Evolutionary conservation across 2,329 filamentous ascomycete species (phyloP), one percentile per base, ranked within the genome.

Genomic region (Aspergillus sp.): DNA sequence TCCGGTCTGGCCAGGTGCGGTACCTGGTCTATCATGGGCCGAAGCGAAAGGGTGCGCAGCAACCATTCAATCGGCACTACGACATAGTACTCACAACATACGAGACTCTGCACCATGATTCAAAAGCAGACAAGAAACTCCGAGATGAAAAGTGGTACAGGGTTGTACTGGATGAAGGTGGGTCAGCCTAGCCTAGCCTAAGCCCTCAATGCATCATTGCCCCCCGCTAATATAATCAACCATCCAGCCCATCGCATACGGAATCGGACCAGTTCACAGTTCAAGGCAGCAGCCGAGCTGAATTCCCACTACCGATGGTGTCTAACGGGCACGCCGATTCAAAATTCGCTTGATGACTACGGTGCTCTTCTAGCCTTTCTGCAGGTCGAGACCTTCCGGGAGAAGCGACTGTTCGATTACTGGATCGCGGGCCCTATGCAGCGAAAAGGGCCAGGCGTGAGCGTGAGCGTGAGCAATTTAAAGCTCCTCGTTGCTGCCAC

Each of bases 141-240:
- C 23, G 19, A 14, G 31, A 7, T 31, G 35, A 37, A 15, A 43
- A 25, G 6, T 54, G 56, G 56, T n/a, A 41, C 14, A 14, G 56
- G 4, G 35, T 58, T 19, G 44, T 54, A 21, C 45, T 58, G 9
- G 56, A 58, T 15, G 56, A 58, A 55, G 56, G 56, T 58, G 23
- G 14, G n/a, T n/a, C n/a, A n/a, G n/a, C n/a, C n/a, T n/a, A n/a
- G n/a, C n/a, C n/a, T n/a, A n/a, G n/a, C n/a, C n/a, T n/a, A n/a
- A n/a, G n/a, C n/a, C n/a, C n/a, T n/a, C n/a, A n/a, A n/a, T n/a
- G n/a, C n/a, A n/a, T n/a, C n/a, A n/a, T n/a, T n/a, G n/a, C n/a
- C n/a, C n/a, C n/a, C 19, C 3, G 11, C 23, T 25, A 27, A 27
- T 46, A 27, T 46, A 11, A 1, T 4, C 6, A 25, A n/a, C n/a